phyloP scores from a whole-genome alignment of 2,329 filamentous ascomycete species.

The Clonostachys byssicola region DNA sequence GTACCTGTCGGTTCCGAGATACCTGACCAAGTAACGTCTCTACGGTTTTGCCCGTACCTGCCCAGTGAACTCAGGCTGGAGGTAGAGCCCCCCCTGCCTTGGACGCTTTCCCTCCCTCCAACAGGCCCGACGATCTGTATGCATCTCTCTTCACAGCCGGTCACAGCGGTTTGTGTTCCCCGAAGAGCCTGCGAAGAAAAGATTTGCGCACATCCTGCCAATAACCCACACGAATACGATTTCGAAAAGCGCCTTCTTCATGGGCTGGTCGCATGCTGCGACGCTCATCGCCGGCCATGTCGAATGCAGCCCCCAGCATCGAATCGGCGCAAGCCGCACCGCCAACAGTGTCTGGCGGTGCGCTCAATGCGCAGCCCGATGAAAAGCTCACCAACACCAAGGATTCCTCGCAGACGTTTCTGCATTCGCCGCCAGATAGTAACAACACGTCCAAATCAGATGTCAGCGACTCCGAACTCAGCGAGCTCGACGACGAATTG shows the following conservation, averaged over 20 bases:
- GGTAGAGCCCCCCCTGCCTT: not conserved
- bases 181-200: no score
- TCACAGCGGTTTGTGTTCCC: no score
- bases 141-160: no score
- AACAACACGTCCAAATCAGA: slow-evolving; percentile 57
- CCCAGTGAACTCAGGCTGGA: not conserved
- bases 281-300: slow-evolving; percentile 40
- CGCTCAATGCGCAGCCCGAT: slow-evolving; percentile 15
- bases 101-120: not conserved
- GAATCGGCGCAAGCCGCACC: slow-evolving; percentile 29
- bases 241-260: not conserved
- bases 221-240: not conserved
- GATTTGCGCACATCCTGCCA: not conserved
- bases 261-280: slow-evolving; percentile 22
- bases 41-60: no score
- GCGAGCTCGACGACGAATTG: slow-evolving; percentile 55
- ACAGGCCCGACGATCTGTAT: no score
- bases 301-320: slow-evolving; percentile 46
- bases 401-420: slow-evolving; percentile 31
- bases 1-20: no score
- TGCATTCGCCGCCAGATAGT: slow-evolving; percentile 62
- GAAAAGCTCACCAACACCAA: slow-evolving; percentile 20
- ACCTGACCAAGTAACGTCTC: no score
- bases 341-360: slow-evolving; percentile 6
- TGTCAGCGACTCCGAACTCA: slow-evolving; percentile 60